Base-by-base conservation (phyloP, 305 asterid genomes). In the Striga hermonthica region DNA sequence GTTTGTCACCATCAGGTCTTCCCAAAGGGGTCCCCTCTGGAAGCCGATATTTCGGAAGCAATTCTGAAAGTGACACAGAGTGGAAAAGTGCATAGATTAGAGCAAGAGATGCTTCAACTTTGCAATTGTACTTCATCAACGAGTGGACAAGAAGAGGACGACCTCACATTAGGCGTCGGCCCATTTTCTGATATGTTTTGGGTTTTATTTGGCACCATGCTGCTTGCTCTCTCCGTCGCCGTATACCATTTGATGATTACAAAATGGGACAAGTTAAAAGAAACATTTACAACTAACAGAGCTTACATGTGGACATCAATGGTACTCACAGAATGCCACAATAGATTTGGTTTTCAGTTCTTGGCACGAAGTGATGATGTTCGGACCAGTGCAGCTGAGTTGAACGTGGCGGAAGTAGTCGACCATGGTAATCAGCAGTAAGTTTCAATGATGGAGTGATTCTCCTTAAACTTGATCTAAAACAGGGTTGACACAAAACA, bases 1-100 rank as follows among this genome's bases (percentile, higher is more conserved):
- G n/a, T 22, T 7, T 5, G 11, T 3, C 50, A 4, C 36, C 16
- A 50, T 69, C 76, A 78, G 90, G 86, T 82, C 13, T 85, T 85
- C 53, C 82, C 73, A 6, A 88, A 78, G 78, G 93, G 90, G 12
- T 78, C 87, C 16, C 74, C 79, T 1, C 48, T 88, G 66, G 81
- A 83, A 8, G 44, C 44, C 7, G 86, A 85, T 48, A 60, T 85
- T 6, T 85, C 90, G 35, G 83, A 80, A 74, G 89, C 93, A 14
- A 73, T 88, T 55, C 82, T 85, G 7, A 80, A 74, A 71, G 72
- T 83, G 22, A 76, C 84, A 52, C 84, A 73, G 65, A 87, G 80
- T 49, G 89, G 95, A 28, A 45, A 69, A 28, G 71, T 83, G 9
- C 70, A 72, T 52, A 52, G 64, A 41, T 15, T 88, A 55, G 87